Base-by-base conservation (phyloP, 1,139 yeast species). In the Pichia sp. region DNA sequence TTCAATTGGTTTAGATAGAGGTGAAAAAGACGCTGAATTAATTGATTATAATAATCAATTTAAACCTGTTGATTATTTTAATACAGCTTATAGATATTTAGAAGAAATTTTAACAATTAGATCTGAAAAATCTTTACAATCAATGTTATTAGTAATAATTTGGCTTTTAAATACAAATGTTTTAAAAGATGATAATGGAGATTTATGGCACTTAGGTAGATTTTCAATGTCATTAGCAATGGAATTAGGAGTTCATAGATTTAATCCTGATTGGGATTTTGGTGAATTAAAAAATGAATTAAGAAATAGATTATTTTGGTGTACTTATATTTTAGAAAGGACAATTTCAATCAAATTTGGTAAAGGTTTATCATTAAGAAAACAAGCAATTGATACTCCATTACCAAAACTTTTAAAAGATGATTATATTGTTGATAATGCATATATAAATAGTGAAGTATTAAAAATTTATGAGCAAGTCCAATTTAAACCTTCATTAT, bases 201-300 rank as follows among this genome's bases (percentile, higher is more conserved):
- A 58, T 39, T 42, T 57, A 34, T 58, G 61, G 61, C 56, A 57
- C 39, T 38, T 58, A 43, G 51, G 56, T 18, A 49, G 60, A 34
- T 58, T 53, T 40, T 48, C 56, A 33, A 56, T 58, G 59, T 55
- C 62, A 2, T 46, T 58, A 4, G 61, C 60, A 4, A 57, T 57
- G 61, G 61, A 58, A 40, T 46, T 58, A 39, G 61, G 61, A 3
- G 54, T 54, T 5, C 61, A 58, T 45, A 45, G 61, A 30, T 58
- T 42, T 42, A 57, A 57, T 36, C 60, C 61, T 8, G 54, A 50
- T 27, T 58, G 61, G 60, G 50, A 54, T 44, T 57, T 58, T 48
- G 59, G 61, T 7, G 53, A 48, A 38, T 9, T 39, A 7, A 53
- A 53, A 34, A 53, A 54, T 37, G 61, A 58, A 41, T 46, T 54